A percentile compares a stretch with the other conserved stretches of the same genome.
phyloP scores from a whole-genome alignment of 768 basidiomycete genomes.

The Hygrocybe coccinea region DNA sequence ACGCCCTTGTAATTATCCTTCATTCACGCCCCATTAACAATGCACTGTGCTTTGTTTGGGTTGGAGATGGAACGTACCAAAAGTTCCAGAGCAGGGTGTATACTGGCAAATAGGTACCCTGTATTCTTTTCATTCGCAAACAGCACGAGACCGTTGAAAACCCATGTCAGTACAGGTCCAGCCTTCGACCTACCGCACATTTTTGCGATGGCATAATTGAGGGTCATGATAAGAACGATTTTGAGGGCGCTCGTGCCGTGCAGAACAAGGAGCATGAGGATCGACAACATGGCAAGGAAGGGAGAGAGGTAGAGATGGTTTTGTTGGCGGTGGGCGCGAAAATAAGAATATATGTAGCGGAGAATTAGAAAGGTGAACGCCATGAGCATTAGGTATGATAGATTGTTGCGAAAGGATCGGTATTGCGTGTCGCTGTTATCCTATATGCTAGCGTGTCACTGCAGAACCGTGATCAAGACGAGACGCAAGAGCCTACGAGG shows the following conservation, averaged over 20 bases:
- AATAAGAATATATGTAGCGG: slow-evolving; percentile 47
- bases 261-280: slow-evolving; percentile 60
- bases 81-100: slow-evolving; percentile 51
- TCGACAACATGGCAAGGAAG: slow-evolving; percentile 57
- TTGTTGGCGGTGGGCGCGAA: slow-evolving; percentile 13
- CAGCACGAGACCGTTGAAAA: slow-evolving; percentile 67
- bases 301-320: slow-evolving; percentile 41
- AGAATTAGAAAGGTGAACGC: slow-evolving; percentile 50
- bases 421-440: slow-evolving; percentile 94
- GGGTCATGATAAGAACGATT: slow-evolving; percentile 60
- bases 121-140: slow-evolving; percentile 70
- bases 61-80: slow-evolving; percentile 48
- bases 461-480: slow-evolving; percentile 1
- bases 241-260: slow-evolving; percentile 83
- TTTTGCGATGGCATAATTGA: slow-evolving; percentile 66
- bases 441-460: slow-evolving; percentile 36
- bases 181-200: slow-evolving; percentile 37
- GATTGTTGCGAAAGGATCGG: slow-evolving; percentile 76
- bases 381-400: slow-evolving; percentile 54
- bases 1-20: slow-evolving; percentile 69
- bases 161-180: slow-evolving; percentile 62
- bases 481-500: slow-evolving; percentile 66
- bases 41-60: neutral
- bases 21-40: too few relatives aligned
- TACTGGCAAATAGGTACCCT: slow-evolving; percentile 63